These are phyloP conservation scores for Lumnitzera racemosa DNA, from an alignment of 345 rosid species.

Conservation along the genomic window DNA sequence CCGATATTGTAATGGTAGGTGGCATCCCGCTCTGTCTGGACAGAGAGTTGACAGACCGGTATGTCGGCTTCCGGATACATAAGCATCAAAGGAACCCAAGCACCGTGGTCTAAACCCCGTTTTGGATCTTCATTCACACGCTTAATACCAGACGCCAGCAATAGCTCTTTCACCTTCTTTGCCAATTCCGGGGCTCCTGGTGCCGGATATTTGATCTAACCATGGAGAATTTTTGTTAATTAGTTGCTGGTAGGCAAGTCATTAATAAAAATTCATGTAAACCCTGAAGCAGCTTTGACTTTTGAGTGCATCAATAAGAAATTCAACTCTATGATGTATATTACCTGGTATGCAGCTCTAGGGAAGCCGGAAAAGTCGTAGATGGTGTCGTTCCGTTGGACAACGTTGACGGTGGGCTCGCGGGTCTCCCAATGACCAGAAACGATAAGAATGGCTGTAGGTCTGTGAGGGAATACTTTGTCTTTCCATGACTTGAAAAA, in stretches of 20 bases:
- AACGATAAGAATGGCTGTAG: constrained; percentile 62
- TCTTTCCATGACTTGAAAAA: constrained; percentile 62
- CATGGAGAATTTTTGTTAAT: no score
- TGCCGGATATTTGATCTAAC: constrained; percentile 74
- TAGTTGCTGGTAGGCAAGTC: no score
- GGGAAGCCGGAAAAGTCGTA: constrained; percentile 84
- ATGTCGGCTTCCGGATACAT: constrained; percentile 91
- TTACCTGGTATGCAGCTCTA: constrained; percentile 59
- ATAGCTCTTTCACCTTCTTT: constrained; percentile 63
- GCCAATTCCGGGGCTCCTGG: constrained; percentile 89
- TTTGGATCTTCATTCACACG: constrained; percentile 52
- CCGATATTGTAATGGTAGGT: constrained; percentile 80
- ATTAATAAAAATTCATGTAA: no score
- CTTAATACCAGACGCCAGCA: constrained; percentile 40
- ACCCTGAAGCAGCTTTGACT: no score
- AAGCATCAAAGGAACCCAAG: constrained; percentile 93
- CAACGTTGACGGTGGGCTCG: constrained; percentile 55
- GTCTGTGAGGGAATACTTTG: constrained; percentile 27
- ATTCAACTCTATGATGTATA: no score
- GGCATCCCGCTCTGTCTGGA: constrained; percentile 50
- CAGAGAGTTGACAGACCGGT: constrained; percentile 81
- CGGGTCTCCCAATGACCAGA: constrained; percentile 93
- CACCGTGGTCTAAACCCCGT: constrained; percentile 93
- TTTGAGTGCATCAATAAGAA: no score
- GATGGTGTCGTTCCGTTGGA: constrained; percentile 52